Evolutionary conservation across 495 filamentous ascomycete species (phyloP).

Genomic region (Elasticomyces elasticus): DNA sequence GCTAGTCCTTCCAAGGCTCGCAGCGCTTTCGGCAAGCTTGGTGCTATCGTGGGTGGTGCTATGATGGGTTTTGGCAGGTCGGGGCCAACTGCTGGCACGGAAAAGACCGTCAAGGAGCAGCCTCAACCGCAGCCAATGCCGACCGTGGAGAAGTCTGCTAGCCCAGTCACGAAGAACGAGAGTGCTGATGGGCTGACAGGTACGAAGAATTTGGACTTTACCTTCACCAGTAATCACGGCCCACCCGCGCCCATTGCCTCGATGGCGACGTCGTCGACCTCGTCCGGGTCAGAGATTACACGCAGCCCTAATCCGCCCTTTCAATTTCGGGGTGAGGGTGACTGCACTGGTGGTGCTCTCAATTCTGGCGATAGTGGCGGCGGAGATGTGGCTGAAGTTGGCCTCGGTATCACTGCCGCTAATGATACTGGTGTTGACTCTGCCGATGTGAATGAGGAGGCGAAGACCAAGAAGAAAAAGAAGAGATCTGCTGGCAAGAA

Average conservation of each 20-base stretch:
- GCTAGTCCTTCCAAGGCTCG: neutral
- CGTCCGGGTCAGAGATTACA: neutral
- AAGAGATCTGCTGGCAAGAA: neutral
- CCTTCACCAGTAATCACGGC: neutral
- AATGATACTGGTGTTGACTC: neutral
- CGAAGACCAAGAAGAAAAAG: conserved; percentile 10
- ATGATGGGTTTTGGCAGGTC: too few relatives aligned
- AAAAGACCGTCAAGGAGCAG: neutral
- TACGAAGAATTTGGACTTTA: neutral
- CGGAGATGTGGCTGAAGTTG: conserved; percentile 4
- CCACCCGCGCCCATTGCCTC: neutral
- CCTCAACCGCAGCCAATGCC: neutral
- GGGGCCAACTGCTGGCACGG: neutral
- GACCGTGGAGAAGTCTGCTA: neutral
- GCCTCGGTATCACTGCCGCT: conserved; percentile 6
- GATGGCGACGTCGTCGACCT: neutral
- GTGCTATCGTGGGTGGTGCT: neutral
- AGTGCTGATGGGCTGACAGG: neutral
- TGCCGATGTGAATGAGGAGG: neutral
- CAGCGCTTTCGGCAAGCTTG: neutral
- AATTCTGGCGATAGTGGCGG: conserved; percentile 5
- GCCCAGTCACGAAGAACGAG: neutral
- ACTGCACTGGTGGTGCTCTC: neutral
- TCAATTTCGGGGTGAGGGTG: neutral
- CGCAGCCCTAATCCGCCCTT: neutral